A percentile compares a stretch with the other conserved stretches of the same genome.
Evolutionary conservation across 768 basidiomycete genomes (phyloP).

Genomic region (Boletus barrowsii): DNA sequence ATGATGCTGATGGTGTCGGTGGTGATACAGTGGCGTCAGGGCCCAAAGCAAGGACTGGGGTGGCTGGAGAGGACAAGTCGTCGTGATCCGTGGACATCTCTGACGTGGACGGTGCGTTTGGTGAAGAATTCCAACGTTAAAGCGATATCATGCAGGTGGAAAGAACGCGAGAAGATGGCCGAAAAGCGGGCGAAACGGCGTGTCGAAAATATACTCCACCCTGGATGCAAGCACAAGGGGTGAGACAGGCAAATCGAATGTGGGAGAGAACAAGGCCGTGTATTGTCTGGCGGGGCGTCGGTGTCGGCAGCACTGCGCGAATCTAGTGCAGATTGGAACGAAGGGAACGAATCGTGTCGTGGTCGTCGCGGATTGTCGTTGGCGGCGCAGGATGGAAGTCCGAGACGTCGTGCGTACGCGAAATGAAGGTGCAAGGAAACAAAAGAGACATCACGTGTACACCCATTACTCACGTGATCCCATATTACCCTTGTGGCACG

Average conservation of each 20-base stretch:
- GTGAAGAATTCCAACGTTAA: slow-evolving; percentile 8
- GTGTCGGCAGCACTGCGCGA: neutral
- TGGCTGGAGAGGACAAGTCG: slow-evolving; percentile 16
- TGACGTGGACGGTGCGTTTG: slow-evolving; percentile 16
- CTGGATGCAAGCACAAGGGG: slow-evolving; percentile 6
- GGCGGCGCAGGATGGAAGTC: slow-evolving; percentile 3
- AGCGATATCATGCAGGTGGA: slow-evolving; percentile 20
- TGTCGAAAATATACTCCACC: slow-evolving; percentile 6
- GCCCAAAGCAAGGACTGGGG: slow-evolving; percentile 9
- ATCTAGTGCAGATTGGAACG: neutral
- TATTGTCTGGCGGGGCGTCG: neutral
- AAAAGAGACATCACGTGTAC: slow-evolving; percentile 13
- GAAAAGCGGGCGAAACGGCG: slow-evolving; percentile 1
- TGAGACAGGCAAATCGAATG: slow-evolving; percentile 2
- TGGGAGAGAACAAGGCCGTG: slow-evolving; percentile 4
- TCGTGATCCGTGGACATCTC: slow-evolving; percentile 26
- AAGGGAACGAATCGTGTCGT: neutral
- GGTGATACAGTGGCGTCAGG: slow-evolving; percentile 25
- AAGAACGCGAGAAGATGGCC: neutral
- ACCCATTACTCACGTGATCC: neutral
- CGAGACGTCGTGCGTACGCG: slow-evolving; percentile 17
- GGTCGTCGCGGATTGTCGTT: slow-evolving; percentile 9
- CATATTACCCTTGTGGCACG: neutral
- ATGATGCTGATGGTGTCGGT: slow-evolving; percentile 18
- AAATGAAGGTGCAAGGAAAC: slow-evolving; percentile 14